These are phyloP conservation scores for Flaveria trinervia DNA, from an alignment of 129 eudicot species.

Conservation along the genomic window DNA sequence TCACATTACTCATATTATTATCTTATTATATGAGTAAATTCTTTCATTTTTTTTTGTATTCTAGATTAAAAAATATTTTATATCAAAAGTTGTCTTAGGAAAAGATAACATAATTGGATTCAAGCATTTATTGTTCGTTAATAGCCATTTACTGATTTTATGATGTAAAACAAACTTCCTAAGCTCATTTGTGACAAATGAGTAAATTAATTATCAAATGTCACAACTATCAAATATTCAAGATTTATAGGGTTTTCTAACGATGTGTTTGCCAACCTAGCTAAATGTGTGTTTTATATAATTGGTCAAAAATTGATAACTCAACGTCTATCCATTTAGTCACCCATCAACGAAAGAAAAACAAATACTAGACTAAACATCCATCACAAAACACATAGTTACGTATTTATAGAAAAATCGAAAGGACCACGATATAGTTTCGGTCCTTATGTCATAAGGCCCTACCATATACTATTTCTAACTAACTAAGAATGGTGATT, in stretches of 20 bases:
- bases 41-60: neutral
- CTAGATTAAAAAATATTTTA: neutral
- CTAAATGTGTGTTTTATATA: neutral
- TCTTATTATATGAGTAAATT: constrained; percentile 18
- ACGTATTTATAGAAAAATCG: constrained; percentile 30
- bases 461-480: constrained; percentile 26
- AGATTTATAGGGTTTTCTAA: neutral
- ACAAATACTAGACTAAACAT: constrained; percentile 16
- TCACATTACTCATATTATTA: constrained; percentile 31
- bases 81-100: constrained; percentile 20
- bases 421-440: constrained; percentile 37
- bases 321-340: constrained; percentile 22
- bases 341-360: constrained; percentile 28
- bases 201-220: neutral
- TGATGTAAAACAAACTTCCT: neutral
- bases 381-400: constrained; percentile 23
- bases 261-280: neutral
- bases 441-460: constrained; percentile 26
- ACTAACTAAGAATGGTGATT: constrained; percentile 4
- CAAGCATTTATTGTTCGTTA: neutral
- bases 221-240: neutral
- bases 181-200: neutral
- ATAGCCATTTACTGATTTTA: neutral
- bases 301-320: constrained; percentile 12
- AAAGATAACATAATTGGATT: neutral